Percentiles rank a stretch among this genome's conserved stretches.
Evolutionary conservation across 2,329 filamentous ascomycete species (phyloP).

Genomic region (Stagonosporopsis rhizophila): DNA sequence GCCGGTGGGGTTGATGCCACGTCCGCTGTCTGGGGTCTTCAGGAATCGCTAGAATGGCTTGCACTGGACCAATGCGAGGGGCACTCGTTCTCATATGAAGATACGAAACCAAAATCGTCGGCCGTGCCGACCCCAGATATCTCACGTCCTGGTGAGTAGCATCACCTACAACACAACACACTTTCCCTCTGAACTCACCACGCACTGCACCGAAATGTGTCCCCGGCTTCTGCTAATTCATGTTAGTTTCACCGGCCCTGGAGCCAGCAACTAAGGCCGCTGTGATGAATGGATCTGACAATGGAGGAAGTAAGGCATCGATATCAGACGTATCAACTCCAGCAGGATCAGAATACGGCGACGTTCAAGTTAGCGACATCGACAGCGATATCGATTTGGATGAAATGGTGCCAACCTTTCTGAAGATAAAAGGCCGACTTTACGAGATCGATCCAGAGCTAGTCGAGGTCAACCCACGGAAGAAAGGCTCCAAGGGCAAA

Average conservation of each 20-base stretch:
- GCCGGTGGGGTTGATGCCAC: conserved; percentile 59
- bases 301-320: neutral
- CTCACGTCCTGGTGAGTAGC: conserved; percentile 40
- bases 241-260: neutral
- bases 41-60: conserved; percentile 89
- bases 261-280: neutral
- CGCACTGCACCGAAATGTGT: neutral
- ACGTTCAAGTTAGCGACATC: conserved; percentile 55
- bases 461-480: conserved; percentile 60
- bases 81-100: conserved; percentile 75
- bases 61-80: conserved; percentile 74
- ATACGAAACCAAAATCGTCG: conserved; percentile 27
- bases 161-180: neutral
- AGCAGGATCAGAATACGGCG: conserved; percentile 30
- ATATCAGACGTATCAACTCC: conserved; percentile 11
- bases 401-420: conserved; percentile 71
- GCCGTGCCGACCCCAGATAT: conserved; percentile 24
- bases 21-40: conserved; percentile 77
- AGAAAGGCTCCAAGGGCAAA: conserved; percentile 38
- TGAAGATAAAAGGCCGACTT: conserved; percentile 71
- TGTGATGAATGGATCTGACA: neutral
- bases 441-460: conserved; percentile 59
- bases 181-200: neutral
- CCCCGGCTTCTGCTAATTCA: neutral
- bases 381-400: conserved; percentile 60